Percentiles rank a stretch among this genome's conserved stretches.
These are phyloP conservation scores for Nakazawaea wickerhamii DNA, from an alignment of 805 yeast genomes.

Conservation along the genomic window DNA sequence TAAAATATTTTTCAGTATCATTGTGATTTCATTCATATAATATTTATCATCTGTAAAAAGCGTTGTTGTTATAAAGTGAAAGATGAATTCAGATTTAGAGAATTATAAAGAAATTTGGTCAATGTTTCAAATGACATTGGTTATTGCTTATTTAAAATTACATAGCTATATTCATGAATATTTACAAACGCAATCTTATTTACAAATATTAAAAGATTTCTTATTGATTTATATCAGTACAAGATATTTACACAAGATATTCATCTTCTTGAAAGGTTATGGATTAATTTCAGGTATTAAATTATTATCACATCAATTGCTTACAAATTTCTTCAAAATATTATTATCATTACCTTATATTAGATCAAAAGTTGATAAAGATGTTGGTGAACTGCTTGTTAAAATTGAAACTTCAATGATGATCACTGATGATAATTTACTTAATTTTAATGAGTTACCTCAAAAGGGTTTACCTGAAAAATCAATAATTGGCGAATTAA, in stretches of 20 bases:
- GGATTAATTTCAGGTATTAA: conserved; percentile 32
- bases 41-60: too few species aligned
- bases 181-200: background rate
- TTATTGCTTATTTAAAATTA: background rate
- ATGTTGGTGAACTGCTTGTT: conserved; percentile 42
- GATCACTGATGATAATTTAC: conserved; percentile 40
- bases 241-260: background rate
- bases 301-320: conserved; percentile 15
- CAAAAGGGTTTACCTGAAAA: conserved; percentile 45
- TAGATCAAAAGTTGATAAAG: conserved; percentile 50
- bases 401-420: conserved; percentile 56
- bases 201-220: conserved; percentile 9
- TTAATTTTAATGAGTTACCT: conserved; percentile 52
- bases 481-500: conserved; percentile 46
- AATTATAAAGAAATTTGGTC: conserved; percentile 6
- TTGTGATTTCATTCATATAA: too few species aligned
- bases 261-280: conserved; percentile 27
- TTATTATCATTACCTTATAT: conserved; percentile 47
- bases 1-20: background rate
- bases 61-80: background rate
- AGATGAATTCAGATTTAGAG: conserved; percentile 3
- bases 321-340: conserved; percentile 24
- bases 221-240: conserved; percentile 3
- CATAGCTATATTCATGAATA: background rate
- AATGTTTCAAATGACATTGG: conserved; percentile 4